These are phyloP conservation scores for Ophiobolus disseminans DNA, from an alignment of 2,329 filamentous ascomycete genomes.

Conservation along the genomic window DNA sequence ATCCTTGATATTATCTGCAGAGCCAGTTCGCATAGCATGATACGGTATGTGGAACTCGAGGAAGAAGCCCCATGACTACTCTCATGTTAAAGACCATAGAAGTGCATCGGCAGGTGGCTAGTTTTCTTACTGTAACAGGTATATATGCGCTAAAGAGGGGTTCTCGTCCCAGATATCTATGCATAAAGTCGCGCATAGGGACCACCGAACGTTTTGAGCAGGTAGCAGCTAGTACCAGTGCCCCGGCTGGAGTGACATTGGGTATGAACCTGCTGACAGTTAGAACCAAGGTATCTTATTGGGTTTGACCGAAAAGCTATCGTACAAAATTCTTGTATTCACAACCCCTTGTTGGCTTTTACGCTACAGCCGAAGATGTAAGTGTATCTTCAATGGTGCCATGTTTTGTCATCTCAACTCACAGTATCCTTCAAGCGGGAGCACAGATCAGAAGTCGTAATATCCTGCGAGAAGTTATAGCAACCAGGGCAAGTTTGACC, in stretches of 20 bases:
- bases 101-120: not conserved
- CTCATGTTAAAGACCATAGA: conserved; percentile 3
- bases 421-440: conserved; percentile 11
- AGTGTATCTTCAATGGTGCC: too few relatives aligned
- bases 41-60: conserved; percentile 29
- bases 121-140: not conserved
- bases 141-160: conserved; percentile 10
- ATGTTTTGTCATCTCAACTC: too few relatives aligned
- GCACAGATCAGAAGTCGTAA: conserved; percentile 14
- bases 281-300: not conserved
- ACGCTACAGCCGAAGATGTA: too few relatives aligned
- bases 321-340: not conserved
- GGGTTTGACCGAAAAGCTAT: too few relatives aligned
- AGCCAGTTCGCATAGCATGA: conserved; percentile 16
- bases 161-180: conserved; percentile 21
- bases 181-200: conserved; percentile 15
- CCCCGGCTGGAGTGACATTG: conserved; percentile 16
- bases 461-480: conserved; percentile 8
- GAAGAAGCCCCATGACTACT: conserved; percentile 22
- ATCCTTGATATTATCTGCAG: conserved; percentile 2
- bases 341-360: conserved; percentile 21
- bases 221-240: conserved; percentile 17
- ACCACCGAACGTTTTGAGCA: conserved; percentile 11
- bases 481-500: conserved; percentile 8
- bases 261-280: conserved; percentile 22